Percentiles rank a stretch among this genome's conserved stretches.
phyloP scores from a whole-genome alignment of 148 eudicot genomes.

The Camellia granthamiana region DNA sequence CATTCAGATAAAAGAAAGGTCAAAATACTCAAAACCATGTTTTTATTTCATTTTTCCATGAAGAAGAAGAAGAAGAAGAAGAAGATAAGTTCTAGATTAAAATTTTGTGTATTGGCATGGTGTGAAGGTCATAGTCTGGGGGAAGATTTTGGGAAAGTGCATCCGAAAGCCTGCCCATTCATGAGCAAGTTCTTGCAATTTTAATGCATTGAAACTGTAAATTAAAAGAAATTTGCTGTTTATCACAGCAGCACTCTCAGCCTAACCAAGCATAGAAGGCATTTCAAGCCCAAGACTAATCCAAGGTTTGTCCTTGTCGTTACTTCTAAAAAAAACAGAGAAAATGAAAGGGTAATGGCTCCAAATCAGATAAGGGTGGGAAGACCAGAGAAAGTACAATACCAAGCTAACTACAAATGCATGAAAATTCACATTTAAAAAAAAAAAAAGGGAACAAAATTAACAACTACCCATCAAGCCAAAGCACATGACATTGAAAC shows the following conservation, averaged over 20 bases:
- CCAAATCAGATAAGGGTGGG: neutral
- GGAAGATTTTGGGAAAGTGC: neutral
- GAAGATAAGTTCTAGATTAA: too few relatives aligned
- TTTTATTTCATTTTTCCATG: neutral
- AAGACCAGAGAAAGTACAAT: neutral
- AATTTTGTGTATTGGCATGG: too few relatives aligned
- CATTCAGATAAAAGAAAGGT: too few relatives aligned
- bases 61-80: too few relatives aligned
- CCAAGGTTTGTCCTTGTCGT: neutral
- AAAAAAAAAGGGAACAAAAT: neutral
- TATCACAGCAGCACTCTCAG: neutral
- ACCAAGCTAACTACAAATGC: neutral
- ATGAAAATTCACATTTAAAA: neutral
- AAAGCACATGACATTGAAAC: neutral
- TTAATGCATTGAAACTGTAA: neutral
- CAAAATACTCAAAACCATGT: neutral
- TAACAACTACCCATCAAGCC: neutral
- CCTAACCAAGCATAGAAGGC: neutral
- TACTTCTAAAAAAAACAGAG: neutral
- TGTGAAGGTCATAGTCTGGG: neutral
- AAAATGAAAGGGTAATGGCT: neutral
- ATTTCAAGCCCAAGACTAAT: conserved; percentile 7
- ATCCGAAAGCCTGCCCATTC: neutral
- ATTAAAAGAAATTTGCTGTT: neutral
- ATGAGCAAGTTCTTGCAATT: conserved; percentile 1